Conservation (phyloP, 148 eudicot genomes). For the Euryodendron excelsum region DNA sequence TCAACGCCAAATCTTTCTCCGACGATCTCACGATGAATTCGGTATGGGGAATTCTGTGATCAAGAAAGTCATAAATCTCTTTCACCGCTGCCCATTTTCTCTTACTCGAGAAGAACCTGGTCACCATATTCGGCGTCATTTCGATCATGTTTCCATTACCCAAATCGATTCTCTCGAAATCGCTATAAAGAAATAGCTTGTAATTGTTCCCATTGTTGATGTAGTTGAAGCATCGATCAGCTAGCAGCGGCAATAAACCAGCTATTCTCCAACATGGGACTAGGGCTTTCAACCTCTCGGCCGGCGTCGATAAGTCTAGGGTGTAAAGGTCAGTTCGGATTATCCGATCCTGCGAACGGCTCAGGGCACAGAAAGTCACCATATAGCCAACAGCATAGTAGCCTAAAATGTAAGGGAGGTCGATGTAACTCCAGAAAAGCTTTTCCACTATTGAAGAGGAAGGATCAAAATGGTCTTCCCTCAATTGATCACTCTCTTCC, state of each 20-base stretch:
- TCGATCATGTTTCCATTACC: constrained; percentile 51
- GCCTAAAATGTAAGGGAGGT: constrained; percentile 70
- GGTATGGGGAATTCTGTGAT: constrained; percentile 53
- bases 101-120: constrained; percentile 44
- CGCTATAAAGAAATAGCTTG: constrained; percentile 38
- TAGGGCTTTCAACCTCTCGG: constrained; percentile 56
- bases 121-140: constrained; percentile 49
- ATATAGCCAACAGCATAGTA: constrained; percentile 68
- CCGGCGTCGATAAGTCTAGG: constrained; percentile 51
- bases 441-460: constrained; percentile 49
- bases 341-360: constrained; percentile 38
- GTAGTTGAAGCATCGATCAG: constrained; percentile 45
- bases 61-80: constrained; percentile 66
- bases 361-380: constrained; percentile 73
- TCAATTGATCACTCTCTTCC: constrained; percentile 60
- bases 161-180: constrained; percentile 43
- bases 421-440: constrained; percentile 59
- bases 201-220: constrained; percentile 7
- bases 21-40: constrained; percentile 36
- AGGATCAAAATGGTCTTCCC: constrained; percentile 50
- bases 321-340: constrained; percentile 62
- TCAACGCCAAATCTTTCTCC: constrained; percentile 44
- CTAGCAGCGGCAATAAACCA: constrained; percentile 56
- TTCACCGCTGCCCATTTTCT: constrained; percentile 55
- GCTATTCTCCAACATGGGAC: constrained; percentile 84